Evolutionary conservation across 441 rosid species (phyloP).

Genomic region (Biscutella laevigata): DNA sequence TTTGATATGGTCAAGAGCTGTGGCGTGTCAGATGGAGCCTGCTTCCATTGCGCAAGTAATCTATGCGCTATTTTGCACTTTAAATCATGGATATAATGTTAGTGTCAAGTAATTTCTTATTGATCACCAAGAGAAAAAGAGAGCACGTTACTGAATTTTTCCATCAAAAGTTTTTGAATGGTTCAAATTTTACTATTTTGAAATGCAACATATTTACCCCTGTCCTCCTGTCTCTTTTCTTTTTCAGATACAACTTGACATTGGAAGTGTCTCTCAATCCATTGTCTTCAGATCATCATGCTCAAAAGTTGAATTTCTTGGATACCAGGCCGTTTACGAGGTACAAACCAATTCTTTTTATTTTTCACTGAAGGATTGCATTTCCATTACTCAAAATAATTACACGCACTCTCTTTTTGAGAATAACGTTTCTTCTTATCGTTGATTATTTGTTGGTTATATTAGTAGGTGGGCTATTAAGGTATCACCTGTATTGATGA

Average conservation of each 20-base stretch:
- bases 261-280: slow-evolving; percentile 48
- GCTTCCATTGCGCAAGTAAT: slow-evolving; percentile 61
- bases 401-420: too few species aligned
- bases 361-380: too few species aligned
- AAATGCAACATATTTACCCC: background rate
- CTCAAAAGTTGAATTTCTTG: slow-evolving; percentile 63
- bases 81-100: slow-evolving; percentile 2
- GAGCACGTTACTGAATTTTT: background rate
- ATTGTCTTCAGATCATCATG: slow-evolving; percentile 64
- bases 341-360: slow-evolving; percentile 26
- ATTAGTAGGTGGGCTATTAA: background rate
- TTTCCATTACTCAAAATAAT: too few species aligned
- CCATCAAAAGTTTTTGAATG: background rate
- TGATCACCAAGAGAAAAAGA: background rate
- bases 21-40: slow-evolving; percentile 97
- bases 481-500: background rate
- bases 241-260: slow-evolving; percentile 68
- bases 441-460: background rate
- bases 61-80: background rate
- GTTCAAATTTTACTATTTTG: background rate
- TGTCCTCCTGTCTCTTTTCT: slow-evolving; percentile 3
- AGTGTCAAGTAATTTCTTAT: slow-evolving; percentile 4
- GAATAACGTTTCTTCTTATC: too few species aligned
- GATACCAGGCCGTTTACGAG: slow-evolving; percentile 80
- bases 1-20: slow-evolving; percentile 83